Percentiles rank a stretch among this genome's conserved stretches.
Evolutionary conservation across 1,139 yeast species (phyloP).

Genomic region (Meyerozyma carpophila): DNA sequence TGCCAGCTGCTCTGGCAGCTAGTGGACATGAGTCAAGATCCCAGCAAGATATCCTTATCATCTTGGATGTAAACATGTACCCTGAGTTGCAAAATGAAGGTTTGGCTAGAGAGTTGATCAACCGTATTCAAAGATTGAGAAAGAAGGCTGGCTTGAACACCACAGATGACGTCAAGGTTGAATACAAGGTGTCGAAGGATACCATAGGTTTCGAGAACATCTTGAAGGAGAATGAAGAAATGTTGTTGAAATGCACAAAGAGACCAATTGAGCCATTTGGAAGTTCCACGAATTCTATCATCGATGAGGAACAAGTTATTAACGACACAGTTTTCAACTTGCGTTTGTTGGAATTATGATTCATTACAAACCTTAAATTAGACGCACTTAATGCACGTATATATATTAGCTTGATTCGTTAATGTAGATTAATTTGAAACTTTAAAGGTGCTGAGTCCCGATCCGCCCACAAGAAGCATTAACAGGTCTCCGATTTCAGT

Average conservation of each 20-base stretch:
- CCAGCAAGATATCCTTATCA: conserved; percentile 81
- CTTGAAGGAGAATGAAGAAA: conserved; percentile 56
- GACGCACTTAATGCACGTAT: neutral
- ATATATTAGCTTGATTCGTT: neutral
- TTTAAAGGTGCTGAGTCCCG: conserved; percentile 51
- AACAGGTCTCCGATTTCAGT: conserved; percentile 17
- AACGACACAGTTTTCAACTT: conserved; percentile 80
- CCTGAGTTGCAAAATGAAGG: conserved; percentile 92
- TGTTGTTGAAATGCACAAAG: conserved; percentile 75
- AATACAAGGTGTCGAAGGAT: conserved; percentile 68
- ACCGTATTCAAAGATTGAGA: conserved; percentile 96
- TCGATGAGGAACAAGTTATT: conserved; percentile 86
- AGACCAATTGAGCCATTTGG: conserved; percentile 45
- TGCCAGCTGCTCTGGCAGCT: conserved; percentile 54
- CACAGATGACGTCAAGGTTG: conserved; percentile 90
- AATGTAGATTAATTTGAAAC: neutral
- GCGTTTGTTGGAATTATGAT: conserved; percentile 64
- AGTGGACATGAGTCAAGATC: conserved; percentile 83
- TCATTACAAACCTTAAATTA: neutral
- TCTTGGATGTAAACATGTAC: conserved; percentile 81
- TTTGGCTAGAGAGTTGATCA: conserved; percentile 90
- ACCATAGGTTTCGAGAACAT: conserved; percentile 64
- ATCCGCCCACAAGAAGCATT: conserved; percentile 58
- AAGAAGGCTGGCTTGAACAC: conserved; percentile 94
- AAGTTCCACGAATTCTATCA: conserved; percentile 46